Percentiles rank a stretch among this genome's conserved stretches.
Conservation (phyloP, 2,329 filamentous ascomycete genomes). For the Exophiala dermatitidis region DNA sequence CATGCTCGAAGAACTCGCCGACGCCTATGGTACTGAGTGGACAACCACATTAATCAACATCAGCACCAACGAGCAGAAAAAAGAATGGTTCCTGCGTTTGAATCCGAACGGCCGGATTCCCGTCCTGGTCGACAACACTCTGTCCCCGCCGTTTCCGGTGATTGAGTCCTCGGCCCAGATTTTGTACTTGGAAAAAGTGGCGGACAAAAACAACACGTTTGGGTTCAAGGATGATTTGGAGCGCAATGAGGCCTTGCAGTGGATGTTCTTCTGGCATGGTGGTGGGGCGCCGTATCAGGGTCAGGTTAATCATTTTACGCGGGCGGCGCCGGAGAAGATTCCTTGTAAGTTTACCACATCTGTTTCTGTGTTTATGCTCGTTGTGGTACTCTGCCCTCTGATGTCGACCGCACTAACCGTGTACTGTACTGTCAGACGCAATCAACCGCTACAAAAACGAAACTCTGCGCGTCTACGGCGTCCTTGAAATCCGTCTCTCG, state of each 20-base stretch:
- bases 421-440: conserved; percentile 31
- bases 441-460: conserved; percentile 48
- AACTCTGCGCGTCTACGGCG: conserved; percentile 46
- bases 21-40: conserved; percentile 45
- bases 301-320: conserved; percentile 42
- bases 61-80: conserved; percentile 49
- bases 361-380: background rate
- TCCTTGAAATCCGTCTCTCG: conserved; percentile 49
- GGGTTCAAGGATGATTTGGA: conserved; percentile 48
- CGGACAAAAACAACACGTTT: conserved; percentile 45
- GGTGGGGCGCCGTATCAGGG: conserved; percentile 31
- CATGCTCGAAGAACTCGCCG: conserved; percentile 49
- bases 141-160: conserved; percentile 45
- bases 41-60: conserved; percentile 46
- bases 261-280: conserved; percentile 48
- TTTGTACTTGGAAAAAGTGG: conserved; percentile 46
- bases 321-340: conserved; percentile 41
- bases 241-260: conserved; percentile 44
- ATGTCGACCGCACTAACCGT: background rate
- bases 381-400: background rate
- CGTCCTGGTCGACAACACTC: conserved; percentile 45
- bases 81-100: conserved; percentile 38
- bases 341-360: conserved; percentile 31
- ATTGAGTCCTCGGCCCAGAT: conserved; percentile 50
- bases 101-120: conserved; percentile 40